These are phyloP conservation scores for Eucalyptus paniculata DNA, from an alignment of 345 rosid genomes.

Conservation along the genomic window DNA sequence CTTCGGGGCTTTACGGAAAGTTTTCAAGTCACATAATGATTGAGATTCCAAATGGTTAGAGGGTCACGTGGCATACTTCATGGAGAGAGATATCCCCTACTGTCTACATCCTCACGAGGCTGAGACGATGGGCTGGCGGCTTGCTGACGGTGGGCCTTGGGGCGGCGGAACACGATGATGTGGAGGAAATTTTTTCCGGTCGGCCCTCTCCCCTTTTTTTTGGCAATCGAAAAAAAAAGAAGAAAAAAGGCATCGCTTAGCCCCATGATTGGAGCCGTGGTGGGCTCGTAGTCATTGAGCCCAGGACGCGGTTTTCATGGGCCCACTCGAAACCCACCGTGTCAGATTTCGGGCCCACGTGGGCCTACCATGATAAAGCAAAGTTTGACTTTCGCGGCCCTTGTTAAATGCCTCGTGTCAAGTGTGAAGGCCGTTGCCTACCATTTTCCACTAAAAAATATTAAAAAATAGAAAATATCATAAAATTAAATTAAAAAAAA, in stretches of 20 bases:
- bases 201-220: background rate
- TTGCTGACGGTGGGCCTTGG: background rate
- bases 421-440: background rate
- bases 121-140: background rate
- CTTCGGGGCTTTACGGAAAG: too few relatives aligned
- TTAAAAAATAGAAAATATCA: background rate
- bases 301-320: background rate
- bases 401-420: background rate
- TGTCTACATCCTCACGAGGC: background rate
- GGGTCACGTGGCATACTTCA: too few relatives aligned
- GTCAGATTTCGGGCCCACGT: background rate
- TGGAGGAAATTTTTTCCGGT: background rate
- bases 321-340: background rate
- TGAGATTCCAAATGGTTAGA: fast-evolving
- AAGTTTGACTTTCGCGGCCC: background rate
- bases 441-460: background rate
- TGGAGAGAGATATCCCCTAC: background rate
- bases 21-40: background rate
- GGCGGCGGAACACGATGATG: background rate
- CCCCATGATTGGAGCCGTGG: background rate
- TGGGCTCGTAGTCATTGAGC: background rate
- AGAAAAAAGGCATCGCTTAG: background rate
- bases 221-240: background rate
- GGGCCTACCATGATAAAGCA: background rate
- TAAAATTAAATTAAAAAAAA: fast-evolving